These are phyloP conservation scores for Pichia sp. DNA, from an alignment of 1,139 yeast species.

Conservation along the genomic window DNA sequence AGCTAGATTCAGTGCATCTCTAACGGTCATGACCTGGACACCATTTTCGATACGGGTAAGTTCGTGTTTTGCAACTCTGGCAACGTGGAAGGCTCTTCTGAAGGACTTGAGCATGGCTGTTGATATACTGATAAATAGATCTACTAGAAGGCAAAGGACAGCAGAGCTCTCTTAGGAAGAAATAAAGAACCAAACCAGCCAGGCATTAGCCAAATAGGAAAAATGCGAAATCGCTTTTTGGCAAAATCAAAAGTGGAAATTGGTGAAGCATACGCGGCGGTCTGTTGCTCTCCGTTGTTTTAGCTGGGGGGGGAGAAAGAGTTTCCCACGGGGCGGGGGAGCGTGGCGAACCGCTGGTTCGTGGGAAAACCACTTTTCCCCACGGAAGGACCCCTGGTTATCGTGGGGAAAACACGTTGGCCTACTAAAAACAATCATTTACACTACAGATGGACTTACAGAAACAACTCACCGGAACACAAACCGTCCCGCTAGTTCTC, in stretches of 20 bases:
- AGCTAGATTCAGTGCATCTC: conserved; percentile 94
- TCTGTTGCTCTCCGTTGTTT: not conserved
- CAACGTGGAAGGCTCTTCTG: conserved; percentile 8
- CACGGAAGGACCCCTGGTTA: not conserved
- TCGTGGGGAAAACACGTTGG: not conserved
- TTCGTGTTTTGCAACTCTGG: conserved; percentile 9
- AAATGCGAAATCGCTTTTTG: not conserved
- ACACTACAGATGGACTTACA: not conserved
- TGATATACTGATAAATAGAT: not conserved
- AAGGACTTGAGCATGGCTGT: not conserved
- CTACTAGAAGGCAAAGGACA: no score
- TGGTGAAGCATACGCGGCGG: no score
- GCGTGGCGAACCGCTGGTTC: no score
- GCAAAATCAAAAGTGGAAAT: not conserved
- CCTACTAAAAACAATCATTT: no score
- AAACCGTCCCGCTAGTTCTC: conserved; percentile 36
- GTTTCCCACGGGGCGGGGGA: not conserved
- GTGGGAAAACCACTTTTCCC: not conserved
- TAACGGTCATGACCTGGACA: conserved; percentile 66
- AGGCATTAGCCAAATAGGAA: not conserved
- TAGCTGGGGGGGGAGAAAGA: not conserved
- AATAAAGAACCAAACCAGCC: no score
- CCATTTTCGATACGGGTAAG: conserved; percentile 17
- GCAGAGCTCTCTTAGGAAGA: no score
- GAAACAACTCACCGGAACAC: not conserved